Evolutionary conservation across 192 early-diverging fungal genomes (phyloP).

Genomic region (Blastocladiella britannica): DNA sequence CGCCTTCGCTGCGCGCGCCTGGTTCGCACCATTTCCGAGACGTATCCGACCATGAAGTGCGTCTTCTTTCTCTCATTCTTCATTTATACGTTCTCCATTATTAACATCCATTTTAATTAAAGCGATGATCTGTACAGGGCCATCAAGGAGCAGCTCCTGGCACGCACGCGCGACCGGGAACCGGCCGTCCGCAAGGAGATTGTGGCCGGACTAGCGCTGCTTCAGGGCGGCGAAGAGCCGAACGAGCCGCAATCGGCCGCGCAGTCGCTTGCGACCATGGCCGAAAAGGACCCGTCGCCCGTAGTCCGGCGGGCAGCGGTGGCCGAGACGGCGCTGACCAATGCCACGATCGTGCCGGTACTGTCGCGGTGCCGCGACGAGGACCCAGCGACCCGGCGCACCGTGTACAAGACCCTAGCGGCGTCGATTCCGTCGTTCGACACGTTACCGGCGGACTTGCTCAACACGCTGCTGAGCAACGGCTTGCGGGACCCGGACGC

Average conservation of each 20-base stretch:
- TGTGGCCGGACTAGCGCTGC: neutral
- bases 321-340: neutral
- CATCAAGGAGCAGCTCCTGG: neutral
- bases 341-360: neutral
- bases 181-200: neutral
- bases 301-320: neutral
- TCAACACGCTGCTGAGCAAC: neutral
- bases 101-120: too few species aligned
- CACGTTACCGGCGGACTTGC: neutral
- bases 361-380: neutral
- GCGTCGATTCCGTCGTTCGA: neutral
- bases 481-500: neutral
- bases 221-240: neutral
- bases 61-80: too few species aligned
- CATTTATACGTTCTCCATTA: too few species aligned
- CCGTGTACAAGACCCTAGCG: neutral
- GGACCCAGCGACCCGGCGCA: neutral
- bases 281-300: neutral
- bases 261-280: neutral
- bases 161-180: neutral
- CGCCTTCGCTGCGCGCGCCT: neutral
- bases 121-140: neutral
- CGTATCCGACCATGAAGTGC: too few species aligned
- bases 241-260: neutral
- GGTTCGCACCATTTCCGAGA: too few species aligned